These are phyloP conservation scores for Nicotiana undulata DNA, from an alignment of 257 asterid genomes.

Conservation along the genomic window DNA sequence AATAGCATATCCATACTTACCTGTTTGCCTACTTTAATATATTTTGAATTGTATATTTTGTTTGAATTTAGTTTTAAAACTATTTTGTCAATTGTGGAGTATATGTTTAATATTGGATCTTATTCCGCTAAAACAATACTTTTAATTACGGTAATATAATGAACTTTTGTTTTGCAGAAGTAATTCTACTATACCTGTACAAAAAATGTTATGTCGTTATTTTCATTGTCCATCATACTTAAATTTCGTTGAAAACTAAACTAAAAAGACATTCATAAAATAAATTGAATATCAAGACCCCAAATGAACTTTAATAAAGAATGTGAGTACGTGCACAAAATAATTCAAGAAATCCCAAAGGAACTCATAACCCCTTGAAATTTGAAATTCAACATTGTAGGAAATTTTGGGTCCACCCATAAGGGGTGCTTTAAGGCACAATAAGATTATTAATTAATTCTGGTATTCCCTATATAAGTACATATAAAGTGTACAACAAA, in stretches of 20 bases:
- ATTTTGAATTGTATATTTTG: neutral
- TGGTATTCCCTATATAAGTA: too few relatives aligned
- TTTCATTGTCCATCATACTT: neutral
- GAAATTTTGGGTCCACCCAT: too few relatives aligned
- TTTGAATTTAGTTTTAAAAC: neutral
- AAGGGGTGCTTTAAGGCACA: too few relatives aligned
- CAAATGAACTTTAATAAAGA: too few relatives aligned
- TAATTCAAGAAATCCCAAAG: neutral
- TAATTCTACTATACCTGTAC: too few relatives aligned
- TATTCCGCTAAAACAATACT: neutral
- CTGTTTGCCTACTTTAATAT: neutral
- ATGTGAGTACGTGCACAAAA: neutral
- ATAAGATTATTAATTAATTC: too few relatives aligned
- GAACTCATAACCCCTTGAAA: neutral
- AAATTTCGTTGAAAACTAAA: too few relatives aligned
- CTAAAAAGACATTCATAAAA: neutral
- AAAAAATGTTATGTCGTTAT: neutral
- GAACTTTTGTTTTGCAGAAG: neutral
- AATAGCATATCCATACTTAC: neutral
- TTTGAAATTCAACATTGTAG: too few relatives aligned
- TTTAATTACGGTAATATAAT: neutral
- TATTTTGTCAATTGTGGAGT: neutral
- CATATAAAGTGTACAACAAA: too few relatives aligned
- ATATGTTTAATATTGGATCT: neutral
- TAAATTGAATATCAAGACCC: neutral